A percentile compares a stretch with the other conserved stretches of the same genome.
phyloP scores from a whole-genome alignment of 306 rosid species.

The Gastrolobium villosum region DNA sequence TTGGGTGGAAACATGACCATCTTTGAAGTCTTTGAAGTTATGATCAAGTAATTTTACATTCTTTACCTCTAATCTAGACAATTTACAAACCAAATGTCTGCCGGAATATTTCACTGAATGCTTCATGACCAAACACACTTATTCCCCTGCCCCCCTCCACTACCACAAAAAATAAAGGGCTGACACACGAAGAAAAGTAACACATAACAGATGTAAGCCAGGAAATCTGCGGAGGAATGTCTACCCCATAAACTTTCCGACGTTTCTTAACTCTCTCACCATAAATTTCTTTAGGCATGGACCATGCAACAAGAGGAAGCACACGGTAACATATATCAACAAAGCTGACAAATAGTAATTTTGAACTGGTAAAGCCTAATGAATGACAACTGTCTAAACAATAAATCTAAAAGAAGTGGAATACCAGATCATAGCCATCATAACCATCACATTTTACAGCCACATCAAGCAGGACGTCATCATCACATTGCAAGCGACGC shows the following conservation, averaged over 20 bases:
- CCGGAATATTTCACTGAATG: constrained; percentile 38
- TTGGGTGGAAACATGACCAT: constrained; percentile 32
- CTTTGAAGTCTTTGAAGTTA: constrained; percentile 30
- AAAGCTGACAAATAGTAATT: constrained; percentile 33
- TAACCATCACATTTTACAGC: constrained; percentile 94
- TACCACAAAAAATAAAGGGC: constrained; percentile 10
- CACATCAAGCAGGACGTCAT: constrained; percentile 75
- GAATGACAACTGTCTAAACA: constrained; percentile 22
- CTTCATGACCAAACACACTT: constrained; percentile 36
- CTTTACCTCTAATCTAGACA: constrained; percentile 37
- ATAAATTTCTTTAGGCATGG: constrained; percentile 33
- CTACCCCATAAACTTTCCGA: constrained; percentile 18
- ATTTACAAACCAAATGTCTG: constrained; percentile 28
- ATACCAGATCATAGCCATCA: constrained; percentile 99
- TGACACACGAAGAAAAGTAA: not conserved
- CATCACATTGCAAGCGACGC: constrained; percentile 79
- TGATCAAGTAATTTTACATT: constrained; percentile 29
- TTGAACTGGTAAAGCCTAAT: constrained; percentile 11
- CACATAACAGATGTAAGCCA: constrained; percentile 8
- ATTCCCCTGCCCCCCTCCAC: not conserved
- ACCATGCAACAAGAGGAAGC: constrained; percentile 31
- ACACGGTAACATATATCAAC: constrained; percentile 17
- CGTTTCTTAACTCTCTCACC: constrained; percentile 12
- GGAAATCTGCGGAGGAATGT: constrained; percentile 21
- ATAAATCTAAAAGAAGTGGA: constrained; percentile 26